Evolutionary conservation across 495 filamentous ascomycete genomes (phyloP).

Genomic region (Penicillium pancosmium): DNA sequence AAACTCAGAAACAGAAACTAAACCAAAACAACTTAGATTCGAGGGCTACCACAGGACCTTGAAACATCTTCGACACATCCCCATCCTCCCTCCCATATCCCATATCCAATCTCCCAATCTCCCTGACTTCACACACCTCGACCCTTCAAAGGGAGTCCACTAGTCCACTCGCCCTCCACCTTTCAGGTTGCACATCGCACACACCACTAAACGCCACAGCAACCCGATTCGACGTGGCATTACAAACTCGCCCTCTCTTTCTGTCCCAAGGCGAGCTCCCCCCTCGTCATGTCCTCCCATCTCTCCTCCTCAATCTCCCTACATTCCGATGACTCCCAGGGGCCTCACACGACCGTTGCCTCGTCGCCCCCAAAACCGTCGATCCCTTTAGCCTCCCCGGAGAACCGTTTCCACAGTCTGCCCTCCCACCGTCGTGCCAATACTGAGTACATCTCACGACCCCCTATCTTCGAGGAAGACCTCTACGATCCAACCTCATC

Average conservation of each 20-base stretch:
- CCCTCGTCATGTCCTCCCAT: slow-evolving; percentile 23
- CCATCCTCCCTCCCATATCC: too few species aligned
- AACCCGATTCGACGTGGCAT: slow-evolving; percentile 41
- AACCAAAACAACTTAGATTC: too few species aligned
- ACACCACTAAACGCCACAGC: slow-evolving; percentile 27
- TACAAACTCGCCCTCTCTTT: slow-evolving; percentile 24
- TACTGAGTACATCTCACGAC: slow-evolving; percentile 41
- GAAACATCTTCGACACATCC: too few species aligned
- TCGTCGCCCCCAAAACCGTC: slow-evolving; percentile 24
- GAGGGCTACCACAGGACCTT: too few species aligned
- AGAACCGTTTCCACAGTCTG: slow-evolving; percentile 25
- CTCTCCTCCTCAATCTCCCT: slow-evolving; percentile 24
- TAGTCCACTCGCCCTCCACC: background rate
- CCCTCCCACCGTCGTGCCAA: slow-evolving; percentile 46
- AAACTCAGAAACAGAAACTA: background rate
- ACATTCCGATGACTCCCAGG: slow-evolving; percentile 32
- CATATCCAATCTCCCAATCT: too few species aligned
- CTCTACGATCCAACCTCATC: slow-evolving; percentile 25
- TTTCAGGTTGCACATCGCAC: slow-evolving; percentile 16
- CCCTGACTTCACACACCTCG: too few species aligned
- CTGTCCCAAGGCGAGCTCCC: slow-evolving; percentile 1
- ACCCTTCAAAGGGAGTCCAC: background rate
- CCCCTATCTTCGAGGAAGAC: slow-evolving; percentile 29
- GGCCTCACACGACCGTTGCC: slow-evolving; percentile 30
- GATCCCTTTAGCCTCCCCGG: slow-evolving; percentile 17